Evolutionary conservation across 805 yeast genomes (phyloP), one percentile per base, ranked within the genome.

Genomic region (Tetrapisispora fleetii): DNA sequence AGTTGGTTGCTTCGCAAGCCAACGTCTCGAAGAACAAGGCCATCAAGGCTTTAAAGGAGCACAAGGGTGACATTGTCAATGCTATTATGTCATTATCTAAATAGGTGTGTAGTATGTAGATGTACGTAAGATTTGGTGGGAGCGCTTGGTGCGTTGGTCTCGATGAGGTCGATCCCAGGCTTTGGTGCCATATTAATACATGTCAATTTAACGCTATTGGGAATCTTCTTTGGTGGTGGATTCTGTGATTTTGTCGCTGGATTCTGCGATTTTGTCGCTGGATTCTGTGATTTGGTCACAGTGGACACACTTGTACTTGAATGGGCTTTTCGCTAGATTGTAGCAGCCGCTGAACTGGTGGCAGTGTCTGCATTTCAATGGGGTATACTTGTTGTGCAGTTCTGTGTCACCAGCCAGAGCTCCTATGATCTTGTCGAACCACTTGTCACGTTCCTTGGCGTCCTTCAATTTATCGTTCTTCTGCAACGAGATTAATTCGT

Each of bases 31-130:
- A 89, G 75, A 80, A 79, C 62, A 86, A 87, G 78, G 98, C 98
- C 56, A 86, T 80, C 62, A 85, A 84, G 71, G 95, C 97, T 60
- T 78, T 93, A 70, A 84, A 77, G 69, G 83, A 78, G 58, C 88
- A 90, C 77, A 79, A 85, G 62, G 89, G 90, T 70, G 98, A 93
- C 70, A 82, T 93, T 73, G 97, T 93, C 67, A 89, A 90, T 69
- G 91, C 98, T 59, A 88, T 91, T 70, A 87, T 91, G 95, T 81
- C 85, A 56, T 76, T 84, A 69, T 69, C 76, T 40, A 62, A 60
- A 50, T 62, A 59, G 48, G 42, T 40, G 49, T 48, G 36, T 24
- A 48, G 14, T 30, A 45, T 48, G 37, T 37, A 37, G 9, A 40
- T 22, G 19, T 40, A 7, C 24, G 13, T 42, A 47, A 35, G 9